These are phyloP conservation scores for Acacia melanoxylon DNA, from an alignment of 306 rosid species.

Conservation along the genomic window DNA sequence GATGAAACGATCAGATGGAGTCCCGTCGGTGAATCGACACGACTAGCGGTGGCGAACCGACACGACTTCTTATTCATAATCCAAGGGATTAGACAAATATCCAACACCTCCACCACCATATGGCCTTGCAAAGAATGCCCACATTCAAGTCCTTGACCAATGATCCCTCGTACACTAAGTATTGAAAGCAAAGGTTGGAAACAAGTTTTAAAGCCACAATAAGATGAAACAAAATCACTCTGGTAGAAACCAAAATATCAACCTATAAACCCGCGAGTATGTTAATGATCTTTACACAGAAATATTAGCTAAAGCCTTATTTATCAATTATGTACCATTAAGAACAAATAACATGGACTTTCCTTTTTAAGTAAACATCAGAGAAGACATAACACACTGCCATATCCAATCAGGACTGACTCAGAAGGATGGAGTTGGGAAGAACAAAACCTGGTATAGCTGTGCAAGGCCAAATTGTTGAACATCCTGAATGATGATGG, in stretches of 20 bases:
- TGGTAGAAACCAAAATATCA: not conserved
- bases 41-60: too few relatives aligned
- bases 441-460: conserved; percentile 80
- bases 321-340: not conserved
- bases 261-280: not conserved
- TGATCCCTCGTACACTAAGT: not conserved
- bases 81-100: too few relatives aligned
- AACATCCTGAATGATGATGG: conserved; percentile 95
- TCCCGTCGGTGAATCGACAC: too few relatives aligned
- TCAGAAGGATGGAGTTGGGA: conserved; percentile 21
- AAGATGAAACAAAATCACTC: conserved; percentile 24
- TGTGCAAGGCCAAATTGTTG: conserved; percentile 98
- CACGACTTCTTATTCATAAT: too few relatives aligned
- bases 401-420: not conserved
- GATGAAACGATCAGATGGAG: too few relatives aligned
- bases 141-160: conserved; percentile 8
- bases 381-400: not conserved
- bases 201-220: not conserved
- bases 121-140: not conserved
- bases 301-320: not conserved
- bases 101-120: not conserved
- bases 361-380: not conserved
- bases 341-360: not conserved
- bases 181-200: not conserved
- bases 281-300: not conserved